These are phyloP conservation scores for Abortiporus biennis DNA, from an alignment of 1,284 basidiomycete genomes.

Conservation along the genomic window DNA sequence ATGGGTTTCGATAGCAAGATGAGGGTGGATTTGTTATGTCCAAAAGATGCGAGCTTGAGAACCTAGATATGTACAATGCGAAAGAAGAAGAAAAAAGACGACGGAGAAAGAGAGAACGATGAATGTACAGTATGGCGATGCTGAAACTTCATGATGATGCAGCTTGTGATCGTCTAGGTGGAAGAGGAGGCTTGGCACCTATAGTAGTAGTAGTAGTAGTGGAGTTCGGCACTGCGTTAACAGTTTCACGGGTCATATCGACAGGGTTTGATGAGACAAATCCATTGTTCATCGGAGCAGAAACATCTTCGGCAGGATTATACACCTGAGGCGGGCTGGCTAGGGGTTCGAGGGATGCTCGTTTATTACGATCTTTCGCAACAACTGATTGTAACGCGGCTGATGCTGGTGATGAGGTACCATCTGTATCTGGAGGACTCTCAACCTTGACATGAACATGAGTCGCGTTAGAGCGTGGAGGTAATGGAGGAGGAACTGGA, in stretches of 20 bases:
- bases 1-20: no score
- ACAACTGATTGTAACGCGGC: slow-evolving; percentile 50
- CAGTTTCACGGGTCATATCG: no score
- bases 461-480: slow-evolving; percentile 43
- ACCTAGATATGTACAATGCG: slow-evolving; percentile 1
- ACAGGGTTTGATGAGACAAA: no score
- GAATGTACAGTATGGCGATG: no score
- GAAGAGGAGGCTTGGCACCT: slow-evolving; percentile 27
- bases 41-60: no score
- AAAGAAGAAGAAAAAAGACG: slow-evolving; percentile 4
- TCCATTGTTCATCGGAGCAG: no score
- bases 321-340: slow-evolving; percentile 2
- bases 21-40: no score
- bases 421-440: slow-evolving; percentile 18
- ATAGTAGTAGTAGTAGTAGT: neutral
- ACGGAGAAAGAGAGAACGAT: neutral
- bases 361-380: slow-evolving; percentile 35
- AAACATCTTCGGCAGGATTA: neutral
- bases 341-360: slow-evolving; percentile 17
- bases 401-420: slow-evolving; percentile 35
- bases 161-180: slow-evolving; percentile 25
- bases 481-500: slow-evolving; percentile 49
- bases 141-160: slow-evolving; percentile 14
- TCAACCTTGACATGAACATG: slow-evolving; percentile 18
- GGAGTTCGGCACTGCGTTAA: no score